Conservation (phyloP, 2,329 filamentous ascomycete species). For the Paecilomyces formosus region DNA sequence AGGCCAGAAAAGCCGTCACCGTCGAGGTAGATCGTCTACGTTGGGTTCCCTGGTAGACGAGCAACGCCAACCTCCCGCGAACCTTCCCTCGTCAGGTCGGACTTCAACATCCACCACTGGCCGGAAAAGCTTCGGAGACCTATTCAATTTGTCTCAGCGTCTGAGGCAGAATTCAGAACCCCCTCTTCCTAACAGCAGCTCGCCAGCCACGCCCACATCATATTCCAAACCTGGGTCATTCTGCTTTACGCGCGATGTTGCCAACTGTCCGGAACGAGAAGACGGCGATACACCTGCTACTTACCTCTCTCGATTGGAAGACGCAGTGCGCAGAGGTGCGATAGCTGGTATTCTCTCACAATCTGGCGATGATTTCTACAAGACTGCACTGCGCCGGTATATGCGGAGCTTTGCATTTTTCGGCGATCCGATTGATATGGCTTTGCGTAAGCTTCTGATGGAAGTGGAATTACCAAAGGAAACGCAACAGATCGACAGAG, state of each 20-base stretch:
- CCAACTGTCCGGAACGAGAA: constrained; percentile 67
- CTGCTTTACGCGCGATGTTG: constrained; percentile 62
- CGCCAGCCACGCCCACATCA: constrained; percentile 61
- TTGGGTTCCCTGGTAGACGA: constrained; percentile 70
- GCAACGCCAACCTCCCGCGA: constrained; percentile 63
- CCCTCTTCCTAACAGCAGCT: constrained; percentile 57
- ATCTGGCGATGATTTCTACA: constrained; percentile 74
- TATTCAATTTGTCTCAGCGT: constrained; percentile 67
- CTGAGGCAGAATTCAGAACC: constrained; percentile 77
- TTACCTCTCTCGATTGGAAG: constrained; percentile 78
- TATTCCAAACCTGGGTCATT: constrained; percentile 78
- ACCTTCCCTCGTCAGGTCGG: constrained; percentile 53
- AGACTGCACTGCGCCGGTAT: constrained; percentile 80
- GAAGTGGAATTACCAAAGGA: constrained; percentile 94
- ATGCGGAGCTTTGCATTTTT: constrained; percentile 95
- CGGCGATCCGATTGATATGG: constrained; percentile 96
- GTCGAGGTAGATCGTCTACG: constrained; percentile 78
- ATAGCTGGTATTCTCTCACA: constrained; percentile 84
- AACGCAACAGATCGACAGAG: constrained; percentile 95
- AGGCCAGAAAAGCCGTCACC: constrained; percentile 43
- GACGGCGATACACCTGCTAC: constrained; percentile 86
- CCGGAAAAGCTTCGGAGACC: constrained; percentile 84
- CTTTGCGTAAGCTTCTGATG: constrained; percentile 89
- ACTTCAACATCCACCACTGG: constrained; percentile 80
- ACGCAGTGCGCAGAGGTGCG: constrained; percentile 67